A percentile compares a stretch with the other conserved stretches of the same genome.
Conservation (phyloP, 2,329 filamentous ascomycete genomes). For the Penicillium sclerotiorum region DNA sequence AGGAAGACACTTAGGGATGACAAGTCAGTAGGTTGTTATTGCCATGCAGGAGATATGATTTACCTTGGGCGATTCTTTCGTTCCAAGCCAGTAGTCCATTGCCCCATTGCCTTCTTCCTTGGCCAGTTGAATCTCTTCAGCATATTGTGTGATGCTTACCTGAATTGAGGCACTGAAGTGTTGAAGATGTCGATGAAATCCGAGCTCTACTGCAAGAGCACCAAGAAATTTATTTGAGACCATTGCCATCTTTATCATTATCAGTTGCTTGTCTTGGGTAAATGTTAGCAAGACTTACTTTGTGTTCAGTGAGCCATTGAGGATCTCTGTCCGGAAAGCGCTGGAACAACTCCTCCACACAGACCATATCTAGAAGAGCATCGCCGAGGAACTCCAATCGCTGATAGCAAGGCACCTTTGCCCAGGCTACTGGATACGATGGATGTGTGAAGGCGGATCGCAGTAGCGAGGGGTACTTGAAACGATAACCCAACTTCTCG, state of each 20-base stretch:
- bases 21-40: slow-evolving; percentile 5
- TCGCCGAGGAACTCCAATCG: slow-evolving; percentile 91
- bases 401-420: slow-evolving; percentile 84
- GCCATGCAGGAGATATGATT: background rate
- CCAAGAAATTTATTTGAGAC: slow-evolving; percentile 94
- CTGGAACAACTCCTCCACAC: slow-evolving; percentile 79
- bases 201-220: slow-evolving; percentile 75
- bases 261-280: slow-evolving; percentile 10
- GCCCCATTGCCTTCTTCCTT: slow-evolving; percentile 33
- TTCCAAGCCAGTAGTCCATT: slow-evolving; percentile 48
- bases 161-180: slow-evolving; percentile 42
- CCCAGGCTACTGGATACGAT: slow-evolving; percentile 73
- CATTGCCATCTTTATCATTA: slow-evolving; percentile 76
- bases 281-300: slow-evolving; percentile 46
- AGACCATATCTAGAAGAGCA: slow-evolving; percentile 81
- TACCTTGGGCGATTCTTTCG: slow-evolving; percentile 48
- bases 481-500: slow-evolving; percentile 63
- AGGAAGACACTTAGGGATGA: slow-evolving; percentile 60
- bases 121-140: slow-evolving; percentile 39
- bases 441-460: slow-evolving; percentile 87
- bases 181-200: slow-evolving; percentile 73
- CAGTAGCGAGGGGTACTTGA: slow-evolving; percentile 74
- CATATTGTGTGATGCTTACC: slow-evolving; percentile 54
- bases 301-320: slow-evolving; percentile 97
- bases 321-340: slow-evolving; percentile 78